phyloP scores from a whole-genome alignment of 331 rosid species.

The Erythrophleum ivorense region DNA sequence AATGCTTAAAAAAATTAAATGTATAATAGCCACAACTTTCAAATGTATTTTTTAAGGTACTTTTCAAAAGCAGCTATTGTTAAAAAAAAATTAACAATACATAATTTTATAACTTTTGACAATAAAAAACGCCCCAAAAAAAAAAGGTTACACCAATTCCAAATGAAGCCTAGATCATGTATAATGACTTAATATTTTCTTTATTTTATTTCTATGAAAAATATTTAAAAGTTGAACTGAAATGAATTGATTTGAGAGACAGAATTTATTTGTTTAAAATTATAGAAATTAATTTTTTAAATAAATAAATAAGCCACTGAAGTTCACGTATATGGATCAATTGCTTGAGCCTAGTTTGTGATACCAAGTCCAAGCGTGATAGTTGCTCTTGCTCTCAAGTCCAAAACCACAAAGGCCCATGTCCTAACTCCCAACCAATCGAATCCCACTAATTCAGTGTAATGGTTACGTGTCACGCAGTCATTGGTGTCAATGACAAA shows the following conservation, averaged over 20 bases:
- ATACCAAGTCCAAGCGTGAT: neutral
- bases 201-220: neutral
- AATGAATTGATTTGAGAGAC: neutral
- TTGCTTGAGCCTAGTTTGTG: neutral
- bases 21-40: too few relatives aligned
- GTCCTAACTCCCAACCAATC: neutral
- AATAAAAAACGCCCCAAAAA: neutral
- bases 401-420: neutral
- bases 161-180: neutral
- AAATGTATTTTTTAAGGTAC: too few relatives aligned
- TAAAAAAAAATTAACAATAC: too few relatives aligned
- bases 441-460: neutral
- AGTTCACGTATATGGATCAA: neutral
- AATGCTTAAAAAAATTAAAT: too few relatives aligned
- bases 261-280: neutral
- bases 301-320: neutral
- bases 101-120: too few relatives aligned
- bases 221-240: neutral
- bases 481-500: slow-evolving; percentile 28
- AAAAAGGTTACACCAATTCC: neutral
- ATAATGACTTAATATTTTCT: too few relatives aligned
- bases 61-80: too few relatives aligned
- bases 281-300: neutral
- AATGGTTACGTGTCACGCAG: slow-evolving; percentile 17
- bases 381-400: neutral